phyloP scores from a whole-genome alignment of 257 asterid species.

The Capsicum pubescens region DNA sequence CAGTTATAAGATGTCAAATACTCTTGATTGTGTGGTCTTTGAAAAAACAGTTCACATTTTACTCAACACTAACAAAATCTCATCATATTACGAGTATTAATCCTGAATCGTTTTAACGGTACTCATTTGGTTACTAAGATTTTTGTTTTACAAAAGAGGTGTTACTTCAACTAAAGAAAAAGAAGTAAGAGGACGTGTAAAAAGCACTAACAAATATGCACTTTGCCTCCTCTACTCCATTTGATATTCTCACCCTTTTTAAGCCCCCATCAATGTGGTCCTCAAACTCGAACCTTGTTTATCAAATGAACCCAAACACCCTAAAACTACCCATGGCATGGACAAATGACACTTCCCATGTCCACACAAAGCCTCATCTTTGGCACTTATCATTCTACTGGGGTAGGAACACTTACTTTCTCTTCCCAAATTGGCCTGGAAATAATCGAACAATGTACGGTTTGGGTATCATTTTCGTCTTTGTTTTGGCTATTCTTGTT shows the following conservation, averaged over 20 bases:
- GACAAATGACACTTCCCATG: constrained; percentile 17
- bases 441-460: constrained; percentile 65
- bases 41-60: too few relatives aligned
- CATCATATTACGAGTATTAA: too few relatives aligned
- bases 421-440: constrained; percentile 78
- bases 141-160: too few relatives aligned
- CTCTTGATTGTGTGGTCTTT: too few relatives aligned
- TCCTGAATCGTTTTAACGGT: too few relatives aligned
- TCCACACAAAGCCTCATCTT: constrained; percentile 32
- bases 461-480: constrained; percentile 58
- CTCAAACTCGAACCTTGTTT: background rate
- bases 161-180: background rate
- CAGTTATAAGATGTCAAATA: too few relatives aligned
- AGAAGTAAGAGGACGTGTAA: background rate
- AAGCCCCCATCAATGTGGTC: background rate
- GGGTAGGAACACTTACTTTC: constrained; percentile 60
- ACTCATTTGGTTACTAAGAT: too few relatives aligned
- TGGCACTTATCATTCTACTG: constrained; percentile 63
- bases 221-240: background rate
- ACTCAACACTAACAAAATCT: too few relatives aligned
- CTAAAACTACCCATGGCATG: constrained; percentile 30
- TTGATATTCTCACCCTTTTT: background rate
- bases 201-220: background rate
- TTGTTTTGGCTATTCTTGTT: constrained; percentile 56
- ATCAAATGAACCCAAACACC: constrained; percentile 30